Base-by-base conservation (phyloP, 495 filamentous ascomycete genomes). In the Penicillium steckii region DNA sequence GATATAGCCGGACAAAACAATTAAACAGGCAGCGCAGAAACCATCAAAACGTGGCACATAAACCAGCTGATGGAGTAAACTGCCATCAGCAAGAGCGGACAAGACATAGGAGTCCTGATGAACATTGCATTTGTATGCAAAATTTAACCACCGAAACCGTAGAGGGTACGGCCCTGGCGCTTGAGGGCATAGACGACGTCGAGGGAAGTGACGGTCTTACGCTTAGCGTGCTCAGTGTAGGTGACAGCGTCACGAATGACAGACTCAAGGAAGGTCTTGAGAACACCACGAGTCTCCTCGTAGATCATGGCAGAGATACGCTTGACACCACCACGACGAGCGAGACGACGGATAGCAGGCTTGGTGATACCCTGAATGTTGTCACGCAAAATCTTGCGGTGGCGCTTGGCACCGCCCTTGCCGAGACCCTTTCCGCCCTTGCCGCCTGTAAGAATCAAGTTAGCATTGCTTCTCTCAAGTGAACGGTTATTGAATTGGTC, bases 371-470 rank as follows among this genome's bases (percentile, higher is more conserved):
- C 84, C 70, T 97, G 93, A 74, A 97, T 96, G 87, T 97, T 97
- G 87, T 97, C 93, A 72, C 93, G 90, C 71, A 98, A 83, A 80
- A 98, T 97, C 87, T 97, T 98, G 66, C 94, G 87, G 76, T 96
- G 91, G 77, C 92, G 92, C 88, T 97, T 97, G 80, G 93, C 92
- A 64, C 95, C 91, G 70, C 92, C 92, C 80, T 97, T 97, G 66
- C 83, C 83, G 71, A 86, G 83, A 65, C 83, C 83, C 67, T 86
- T 86, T 75, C 92, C 92, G 74, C 92, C 92, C 80, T 95, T 95
- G 72, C 90, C 90, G 73, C 90, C 89, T 90, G 64, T 70, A 51
- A 30, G 33, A 13, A 25, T 21, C 27, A 24, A 13, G 50, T 56
- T 53, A 67, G 68, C 60, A 68, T 56, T 32, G 42, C 15, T 46